Base-by-base conservation (phyloP, 345 rosid genomes). In the Dipteronia dyeriana region DNA sequence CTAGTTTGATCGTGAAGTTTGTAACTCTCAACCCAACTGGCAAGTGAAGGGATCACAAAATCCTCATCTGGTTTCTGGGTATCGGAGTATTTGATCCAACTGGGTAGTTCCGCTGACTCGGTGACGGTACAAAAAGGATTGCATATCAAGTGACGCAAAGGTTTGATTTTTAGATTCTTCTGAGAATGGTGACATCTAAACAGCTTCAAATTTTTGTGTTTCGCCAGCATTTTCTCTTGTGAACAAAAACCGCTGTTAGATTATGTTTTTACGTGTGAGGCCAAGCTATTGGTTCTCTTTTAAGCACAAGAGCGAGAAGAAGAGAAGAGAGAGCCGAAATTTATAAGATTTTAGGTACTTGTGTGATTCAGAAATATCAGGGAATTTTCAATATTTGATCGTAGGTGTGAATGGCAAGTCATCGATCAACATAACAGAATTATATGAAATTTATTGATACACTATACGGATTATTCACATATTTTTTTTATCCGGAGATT, bases 1-100 rank as follows among this genome's bases (percentile, higher is more conserved):
- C 75, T 75, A 54, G n/a, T 71, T 74, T 2, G 72, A 25, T 51
- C 74, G 19, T 51, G 64, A 20, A 66, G 70, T 49, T 76, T 74
- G 74, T 82, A 85, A 49, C 41, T 85, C 84, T 80, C 83, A 61
- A 87, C 85, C 98, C 97, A 92, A 38, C 74, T 64, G 60, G 89
- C 88, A 0, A 93, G 82, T 34, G 97, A 87, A 75, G 97, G 99
- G 75, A 93, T 86, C n/a, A 88, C 86, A 60, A 95, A 93, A 74
- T 95, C 94, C 23, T 80, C 96, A 39, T 79, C 88, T 19, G 85
- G 75, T 70, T 74, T 75, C 76, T 80, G 72, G 71, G 68, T 54
- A 23, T 83, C 72, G 38, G 57, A 76, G 74, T 77, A 80, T 77
- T 75, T 87, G 67, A 93, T 78, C 98, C 99, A 92, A 74, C 85